phyloP scores from a whole-genome alignment of 768 basidiomycete genomes.

The Podaxis mareebaensis region DNA sequence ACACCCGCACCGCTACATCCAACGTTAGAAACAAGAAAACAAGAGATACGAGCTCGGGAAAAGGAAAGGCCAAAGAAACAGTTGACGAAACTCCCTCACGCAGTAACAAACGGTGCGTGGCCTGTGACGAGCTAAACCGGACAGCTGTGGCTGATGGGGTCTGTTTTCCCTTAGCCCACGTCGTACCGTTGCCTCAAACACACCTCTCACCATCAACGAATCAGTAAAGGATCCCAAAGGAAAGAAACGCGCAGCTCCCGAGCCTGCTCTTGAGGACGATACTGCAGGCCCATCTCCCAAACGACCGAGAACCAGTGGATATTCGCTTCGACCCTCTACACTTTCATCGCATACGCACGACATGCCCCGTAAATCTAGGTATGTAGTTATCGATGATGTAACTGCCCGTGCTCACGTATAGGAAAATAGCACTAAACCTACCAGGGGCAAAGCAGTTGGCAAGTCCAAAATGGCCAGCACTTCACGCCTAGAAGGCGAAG shows the following conservation, averaged over 20 bases:
- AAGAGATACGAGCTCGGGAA: conserved; percentile 49
- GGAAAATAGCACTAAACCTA: conserved; percentile 39
- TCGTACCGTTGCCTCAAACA: conserved; percentile 44
- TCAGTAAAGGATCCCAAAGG: conserved; percentile 76
- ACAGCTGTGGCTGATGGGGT: conserved; percentile 20
- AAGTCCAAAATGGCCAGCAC: conserved; percentile 68
- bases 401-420: conserved; percentile 16
- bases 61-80: conserved; percentile 67
- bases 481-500: conserved; percentile 67
- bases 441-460: conserved; percentile 60
- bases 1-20: conserved; percentile 41
- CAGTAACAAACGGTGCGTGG: conserved; percentile 62
- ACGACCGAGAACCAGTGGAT: conserved; percentile 60
- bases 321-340: conserved; percentile 67
- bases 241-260: conserved; percentile 88
- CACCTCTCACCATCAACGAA: conserved; percentile 73
- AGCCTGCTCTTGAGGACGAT: conserved; percentile 68
- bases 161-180: conserved; percentile 49
- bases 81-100: conserved; percentile 50
- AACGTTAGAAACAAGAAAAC: conserved; percentile 51
- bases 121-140: conserved; percentile 29
- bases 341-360: conserved; percentile 42
- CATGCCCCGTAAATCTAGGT: conserved; percentile 82
- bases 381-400: conserved; percentile 21
- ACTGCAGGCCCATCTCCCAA: conserved; percentile 55